Conservation (phyloP, 2,329 filamentous ascomycete species). For the Leptographium lundbergii region DNA sequence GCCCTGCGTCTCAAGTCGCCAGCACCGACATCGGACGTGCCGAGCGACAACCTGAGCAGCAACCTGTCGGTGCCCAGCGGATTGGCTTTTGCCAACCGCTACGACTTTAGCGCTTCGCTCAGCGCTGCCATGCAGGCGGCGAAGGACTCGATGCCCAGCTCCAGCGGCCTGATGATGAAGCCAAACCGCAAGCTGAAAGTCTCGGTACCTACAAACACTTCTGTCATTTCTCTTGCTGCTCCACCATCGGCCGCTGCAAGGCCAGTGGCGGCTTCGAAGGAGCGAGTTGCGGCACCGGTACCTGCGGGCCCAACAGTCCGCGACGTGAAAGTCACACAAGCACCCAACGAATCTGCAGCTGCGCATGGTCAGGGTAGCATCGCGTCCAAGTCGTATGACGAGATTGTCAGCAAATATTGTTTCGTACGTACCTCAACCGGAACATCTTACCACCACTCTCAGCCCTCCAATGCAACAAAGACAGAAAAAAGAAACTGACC, state of each 20-base stretch:
- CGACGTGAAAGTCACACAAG: slow-evolving; percentile 1
- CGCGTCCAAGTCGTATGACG: slow-evolving; percentile 83
- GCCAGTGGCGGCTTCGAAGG: slow-evolving; percentile 9
- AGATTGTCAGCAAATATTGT: slow-evolving; percentile 97
- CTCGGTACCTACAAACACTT: not conserved
- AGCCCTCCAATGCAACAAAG: slow-evolving; percentile 7
- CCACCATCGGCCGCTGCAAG: slow-evolving; percentile 1
- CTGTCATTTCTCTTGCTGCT: not conserved
- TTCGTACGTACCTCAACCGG: slow-evolving; percentile 71
- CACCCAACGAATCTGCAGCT: slow-evolving; percentile 12
- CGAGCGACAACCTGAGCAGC: slow-evolving; percentile 47
- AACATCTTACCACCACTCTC: slow-evolving; percentile 8
- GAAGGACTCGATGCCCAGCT: slow-evolving; percentile 43
- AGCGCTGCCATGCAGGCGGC: slow-evolving; percentile 67
- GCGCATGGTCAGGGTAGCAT: slow-evolving; percentile 37
- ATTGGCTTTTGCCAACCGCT: slow-evolving; percentile 79
- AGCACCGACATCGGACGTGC: slow-evolving; percentile 49
- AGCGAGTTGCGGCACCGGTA: slow-evolving; percentile 7
- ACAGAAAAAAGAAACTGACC: slow-evolving; percentile 19
- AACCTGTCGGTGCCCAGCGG: slow-evolving; percentile 43
- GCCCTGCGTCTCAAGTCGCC: slow-evolving; percentile 58
- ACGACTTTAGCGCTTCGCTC: slow-evolving; percentile 91
- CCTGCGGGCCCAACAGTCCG: slow-evolving; percentile 2
- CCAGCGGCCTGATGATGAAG: slow-evolving; percentile 47
- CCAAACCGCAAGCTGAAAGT: slow-evolving; percentile 24